phyloP scores from a whole-genome alignment of 2,329 filamentous ascomycete genomes.

The Scedosporium apiospermum region DNA sequence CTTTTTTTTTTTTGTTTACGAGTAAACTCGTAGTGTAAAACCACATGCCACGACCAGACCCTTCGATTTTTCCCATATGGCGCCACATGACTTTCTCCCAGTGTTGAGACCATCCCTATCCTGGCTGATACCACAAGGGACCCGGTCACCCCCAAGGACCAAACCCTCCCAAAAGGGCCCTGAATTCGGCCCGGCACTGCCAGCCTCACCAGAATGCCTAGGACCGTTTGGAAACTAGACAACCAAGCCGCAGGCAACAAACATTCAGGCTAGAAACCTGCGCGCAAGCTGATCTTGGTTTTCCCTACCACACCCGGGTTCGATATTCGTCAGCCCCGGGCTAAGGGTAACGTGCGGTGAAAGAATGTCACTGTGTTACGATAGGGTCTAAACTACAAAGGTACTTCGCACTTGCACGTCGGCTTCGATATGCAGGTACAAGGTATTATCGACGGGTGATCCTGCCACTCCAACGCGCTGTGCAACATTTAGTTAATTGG shows the following conservation, averaged over 20 bases:
- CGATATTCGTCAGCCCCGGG: not conserved
- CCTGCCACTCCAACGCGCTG: not conserved
- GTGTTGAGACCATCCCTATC: not conserved
- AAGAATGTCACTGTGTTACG: not conserved
- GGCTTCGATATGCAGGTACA: not conserved
- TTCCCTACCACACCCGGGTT: not conserved
- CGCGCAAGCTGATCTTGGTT: not conserved
- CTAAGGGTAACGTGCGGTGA: not conserved
- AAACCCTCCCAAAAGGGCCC: not conserved
- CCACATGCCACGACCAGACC: not conserved
- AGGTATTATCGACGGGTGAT: not conserved
- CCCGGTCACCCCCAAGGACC: not conserved
- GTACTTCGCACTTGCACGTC: too few relatives aligned
- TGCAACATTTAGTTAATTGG: not conserved
- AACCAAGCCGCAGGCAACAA: not conserved
- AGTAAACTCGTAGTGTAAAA: not conserved
- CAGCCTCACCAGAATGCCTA: not conserved
- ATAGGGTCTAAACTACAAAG: not conserved
- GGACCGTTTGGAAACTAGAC: not conserved
- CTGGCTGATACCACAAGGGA: not conserved
- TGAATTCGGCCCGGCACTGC: slow-evolving; percentile 1
- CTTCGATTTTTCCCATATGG: not conserved
- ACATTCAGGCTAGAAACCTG: not conserved
- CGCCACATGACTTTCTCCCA: not conserved
- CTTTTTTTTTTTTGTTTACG: not conserved